Evolutionary conservation across 2,329 filamentous ascomycete genomes (phyloP), one percentile per base, ranked within the genome.

Genomic region (Pestalotiopsis sp.): DNA sequence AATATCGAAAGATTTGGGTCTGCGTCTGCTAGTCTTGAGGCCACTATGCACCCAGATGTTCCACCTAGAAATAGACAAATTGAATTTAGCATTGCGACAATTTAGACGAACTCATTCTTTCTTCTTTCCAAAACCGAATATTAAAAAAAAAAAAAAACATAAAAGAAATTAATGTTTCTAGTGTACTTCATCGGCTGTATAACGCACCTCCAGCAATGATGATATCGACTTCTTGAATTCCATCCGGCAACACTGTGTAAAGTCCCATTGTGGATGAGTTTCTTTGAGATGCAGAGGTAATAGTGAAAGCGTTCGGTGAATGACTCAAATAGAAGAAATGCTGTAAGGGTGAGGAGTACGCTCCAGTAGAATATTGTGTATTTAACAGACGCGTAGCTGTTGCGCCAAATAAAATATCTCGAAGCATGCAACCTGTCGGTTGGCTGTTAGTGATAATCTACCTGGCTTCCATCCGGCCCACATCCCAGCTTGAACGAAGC

Each of bases 21-120:
- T 41, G 64, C 56, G 12, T 59, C 64, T 11, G 64, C 64, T 3
- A 66, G 64, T 27, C 64, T 66, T 11, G 64, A 11, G 4, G 49
- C 56, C 2, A 66, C 56, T 7, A 66, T 60, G 25, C 49, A 60
- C 2, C 56, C 64, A 4, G 64, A 20, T 13, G 52, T 60, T 3
- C 64, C 64, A n/a, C 66, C 66, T 68, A 36, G 12, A 45, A n/a
- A 17, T 20, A 4, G 3, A 12, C 3, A 17, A 49, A 17, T 14
- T n/a, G 2, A 49, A 20, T 17, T 49, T 20, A 49, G 17, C 6
- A 14, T 17, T n/a, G 1, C 5, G 45, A 49, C 13, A 5, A 20
- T 49, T 14, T 5, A 49, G 14, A 20, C 17, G 45, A 9, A 17
- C 6, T 49, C 45, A 31, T 31, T 17, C 23, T 2, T 36, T 13